phyloP scores from a whole-genome alignment of 257 asterid genomes.

The Solanum boliviense region DNA sequence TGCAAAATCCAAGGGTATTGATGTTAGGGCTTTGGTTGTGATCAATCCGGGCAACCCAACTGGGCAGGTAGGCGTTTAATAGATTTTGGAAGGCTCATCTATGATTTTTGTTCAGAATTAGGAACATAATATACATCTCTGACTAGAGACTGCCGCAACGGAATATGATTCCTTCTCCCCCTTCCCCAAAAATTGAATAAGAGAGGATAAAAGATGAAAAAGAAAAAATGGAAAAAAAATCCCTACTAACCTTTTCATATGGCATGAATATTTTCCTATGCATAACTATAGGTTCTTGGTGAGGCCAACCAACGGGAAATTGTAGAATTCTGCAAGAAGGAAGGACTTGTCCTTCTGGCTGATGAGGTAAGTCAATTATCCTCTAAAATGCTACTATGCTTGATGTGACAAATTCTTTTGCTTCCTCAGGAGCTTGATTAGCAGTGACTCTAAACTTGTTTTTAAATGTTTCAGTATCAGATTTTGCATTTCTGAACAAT shows the following conservation, averaged over 20 bases:
- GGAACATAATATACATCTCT: not conserved
- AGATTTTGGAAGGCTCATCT: not conserved
- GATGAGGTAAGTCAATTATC: constrained; percentile 59
- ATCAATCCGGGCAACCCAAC: constrained; percentile 99
- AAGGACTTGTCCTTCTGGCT: constrained; percentile 96
- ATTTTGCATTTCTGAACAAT: not conserved
- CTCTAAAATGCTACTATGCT: not conserved
- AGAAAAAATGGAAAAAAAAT: not conserved
- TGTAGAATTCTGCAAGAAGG: constrained; percentile 91
- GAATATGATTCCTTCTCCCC: not conserved
- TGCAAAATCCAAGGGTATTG: constrained; percentile 71
- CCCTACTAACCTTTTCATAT: not conserved
- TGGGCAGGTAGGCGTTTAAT: constrained; percentile 59
- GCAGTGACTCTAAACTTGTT: not conserved
- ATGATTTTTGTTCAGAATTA: not conserved
- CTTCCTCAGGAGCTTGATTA: not conserved
- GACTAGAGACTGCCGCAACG: not conserved
- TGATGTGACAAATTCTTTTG: not conserved
- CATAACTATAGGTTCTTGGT: constrained; percentile 34
- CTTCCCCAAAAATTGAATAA: not conserved
- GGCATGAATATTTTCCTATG: not conserved
- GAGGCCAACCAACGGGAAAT: constrained; percentile 65
- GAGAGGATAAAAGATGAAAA: not conserved
- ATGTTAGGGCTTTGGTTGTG: constrained; percentile 83
- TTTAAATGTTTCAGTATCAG: not conserved